phyloP scores from a whole-genome alignment of 495 filamentous ascomycete genomes.

The Penicillium coffeae region DNA sequence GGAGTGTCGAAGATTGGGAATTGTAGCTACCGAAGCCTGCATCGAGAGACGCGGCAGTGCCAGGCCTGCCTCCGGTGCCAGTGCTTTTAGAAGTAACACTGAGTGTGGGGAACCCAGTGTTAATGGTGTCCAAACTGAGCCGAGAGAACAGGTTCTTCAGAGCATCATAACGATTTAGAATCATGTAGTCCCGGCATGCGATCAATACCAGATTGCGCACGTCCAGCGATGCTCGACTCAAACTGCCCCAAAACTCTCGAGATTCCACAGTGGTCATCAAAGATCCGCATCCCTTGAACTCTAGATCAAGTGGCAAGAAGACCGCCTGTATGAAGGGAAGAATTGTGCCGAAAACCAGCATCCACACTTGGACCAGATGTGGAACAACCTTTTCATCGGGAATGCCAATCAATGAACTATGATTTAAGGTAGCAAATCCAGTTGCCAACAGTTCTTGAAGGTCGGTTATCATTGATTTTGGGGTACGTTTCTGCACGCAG shows the following conservation, averaged over 20 bases:
- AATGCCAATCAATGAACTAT: conserved; percentile 63
- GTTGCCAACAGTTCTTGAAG: conserved; percentile 73
- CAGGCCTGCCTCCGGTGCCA: conserved; percentile 51
- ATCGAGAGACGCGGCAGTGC: conserved; percentile 68
- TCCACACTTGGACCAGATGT: conserved; percentile 88
- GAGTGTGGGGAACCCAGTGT: conserved; percentile 51
- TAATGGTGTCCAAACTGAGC: conserved; percentile 76
- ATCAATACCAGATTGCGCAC: conserved; percentile 84
- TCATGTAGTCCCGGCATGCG: conserved; percentile 83
- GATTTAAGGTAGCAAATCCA: conserved; percentile 82
- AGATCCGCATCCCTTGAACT: conserved; percentile 80
- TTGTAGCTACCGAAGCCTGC: conserved; percentile 68
- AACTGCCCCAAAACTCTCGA: conserved; percentile 80
- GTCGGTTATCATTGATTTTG: conserved; percentile 71
- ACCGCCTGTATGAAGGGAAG: conserved; percentile 95
- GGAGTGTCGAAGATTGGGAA: conserved; percentile 66
- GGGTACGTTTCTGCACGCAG: conserved; percentile 64
- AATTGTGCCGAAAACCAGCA: conserved; percentile 82
- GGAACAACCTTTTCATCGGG: conserved; percentile 82
- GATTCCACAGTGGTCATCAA: conserved; percentile 73
- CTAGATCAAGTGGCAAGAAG: conserved; percentile 88
- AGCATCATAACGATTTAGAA: conserved; percentile 78
- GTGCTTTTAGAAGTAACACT: conserved; percentile 46
- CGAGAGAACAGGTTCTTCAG: conserved; percentile 89
- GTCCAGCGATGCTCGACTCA: conserved; percentile 62